These are phyloP conservation scores for Psophocarpus tetragonolobus DNA, from an alignment of 306 rosid genomes.

Conservation along the genomic window DNA sequence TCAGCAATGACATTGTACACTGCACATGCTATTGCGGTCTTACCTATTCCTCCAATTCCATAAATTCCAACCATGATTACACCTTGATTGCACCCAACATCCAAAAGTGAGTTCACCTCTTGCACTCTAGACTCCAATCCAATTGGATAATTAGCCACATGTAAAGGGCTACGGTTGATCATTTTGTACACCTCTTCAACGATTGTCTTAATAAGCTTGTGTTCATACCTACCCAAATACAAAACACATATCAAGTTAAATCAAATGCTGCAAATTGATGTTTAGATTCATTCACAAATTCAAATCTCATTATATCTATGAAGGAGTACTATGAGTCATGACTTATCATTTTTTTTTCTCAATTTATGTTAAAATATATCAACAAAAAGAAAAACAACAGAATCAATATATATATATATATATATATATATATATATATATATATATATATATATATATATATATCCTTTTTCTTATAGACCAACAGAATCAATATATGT, in stretches of 20 bases:
- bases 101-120: not conserved
- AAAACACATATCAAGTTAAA: not conserved
- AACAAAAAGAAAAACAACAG: not conserved
- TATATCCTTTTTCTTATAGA: too few species aligned
- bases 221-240: conserved; percentile 14
- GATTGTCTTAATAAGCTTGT: not conserved
- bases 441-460: too few species aligned
- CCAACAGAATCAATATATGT: not conserved
- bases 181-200: conserved; percentile 8
- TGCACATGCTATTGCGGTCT: conserved; percentile 8
- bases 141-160: conserved; percentile 12
- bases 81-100: conserved; percentile 17
- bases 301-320: not conserved
- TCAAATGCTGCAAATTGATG: not conserved
- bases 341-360: not conserved
- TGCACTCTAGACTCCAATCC: conserved; percentile 22
- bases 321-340: not conserved
- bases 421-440: too few species aligned
- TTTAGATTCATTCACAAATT: not conserved
- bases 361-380: not conserved
- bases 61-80: conserved; percentile 22
- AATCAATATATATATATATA: too few species aligned
- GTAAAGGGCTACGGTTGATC: not conserved
- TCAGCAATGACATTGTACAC: conserved; percentile 15
- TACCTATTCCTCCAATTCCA: conserved; percentile 2